These are phyloP conservation scores for Stenocarpella maydis DNA, from an alignment of 2,329 filamentous ascomycete genomes.

Conservation along the genomic window DNA sequence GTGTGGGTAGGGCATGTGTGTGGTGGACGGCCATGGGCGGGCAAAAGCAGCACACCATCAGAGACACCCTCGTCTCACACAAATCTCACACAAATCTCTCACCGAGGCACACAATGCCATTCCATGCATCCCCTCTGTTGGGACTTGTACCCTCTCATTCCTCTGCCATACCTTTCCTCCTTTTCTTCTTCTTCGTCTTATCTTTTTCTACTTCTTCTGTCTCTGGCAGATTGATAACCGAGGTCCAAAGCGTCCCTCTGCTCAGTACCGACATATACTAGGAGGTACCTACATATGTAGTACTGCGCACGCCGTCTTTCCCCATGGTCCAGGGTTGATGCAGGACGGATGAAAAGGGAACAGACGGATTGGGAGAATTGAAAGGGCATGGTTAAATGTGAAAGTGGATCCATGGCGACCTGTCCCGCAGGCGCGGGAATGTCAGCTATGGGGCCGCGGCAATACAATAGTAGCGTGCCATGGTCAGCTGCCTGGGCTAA, in stretches of 20 bases:
- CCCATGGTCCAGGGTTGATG: neutral
- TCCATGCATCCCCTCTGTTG: conserved; percentile 8
- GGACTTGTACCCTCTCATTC: no score
- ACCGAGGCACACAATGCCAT: conserved; percentile 26
- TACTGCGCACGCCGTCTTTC: conserved; percentile 7
- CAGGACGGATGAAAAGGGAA: neutral
- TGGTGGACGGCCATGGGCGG: neutral
- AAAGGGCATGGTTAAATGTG: conserved; percentile 12
- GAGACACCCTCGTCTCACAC: conserved; percentile 19
- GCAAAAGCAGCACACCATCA: conserved; percentile 20
- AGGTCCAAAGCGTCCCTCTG: no score
- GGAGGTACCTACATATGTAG: no score
- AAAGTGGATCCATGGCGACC: conserved; percentile 25
- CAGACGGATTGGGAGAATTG: neutral
- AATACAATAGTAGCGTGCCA: neutral
- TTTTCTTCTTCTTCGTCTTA: neutral
- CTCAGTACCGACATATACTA: no score
- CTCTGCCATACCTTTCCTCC: no score
- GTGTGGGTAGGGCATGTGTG: neutral
- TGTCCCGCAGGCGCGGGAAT: conserved; percentile 29
- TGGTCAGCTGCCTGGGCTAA: no score
- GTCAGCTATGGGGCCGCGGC: conserved; percentile 28
- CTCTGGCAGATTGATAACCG: neutral
- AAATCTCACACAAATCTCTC: no score
- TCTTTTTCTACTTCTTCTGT: neutral